Evolutionary conservation across 1,284 basidiomycete genomes (phyloP).

Genomic region (Cutaneotrichosporon cutaneum): DNA sequence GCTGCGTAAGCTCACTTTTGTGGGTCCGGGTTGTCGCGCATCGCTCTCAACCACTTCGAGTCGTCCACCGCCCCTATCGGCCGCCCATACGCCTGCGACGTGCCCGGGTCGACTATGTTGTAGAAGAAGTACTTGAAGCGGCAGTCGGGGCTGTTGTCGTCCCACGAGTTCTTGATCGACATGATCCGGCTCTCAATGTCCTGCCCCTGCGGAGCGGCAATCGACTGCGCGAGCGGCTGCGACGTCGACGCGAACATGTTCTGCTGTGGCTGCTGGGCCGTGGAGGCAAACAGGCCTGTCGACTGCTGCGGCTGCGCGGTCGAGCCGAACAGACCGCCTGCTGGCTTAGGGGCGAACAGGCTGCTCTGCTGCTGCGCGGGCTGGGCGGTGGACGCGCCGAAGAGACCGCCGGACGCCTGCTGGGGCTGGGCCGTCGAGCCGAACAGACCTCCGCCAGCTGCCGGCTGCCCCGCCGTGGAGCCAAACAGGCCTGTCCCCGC

Average conservation of each 20-base stretch:
- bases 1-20: slow-evolving; percentile 62
- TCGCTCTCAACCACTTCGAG: slow-evolving; percentile 73
- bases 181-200: slow-evolving; percentile 63
- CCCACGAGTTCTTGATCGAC: slow-evolving; percentile 69
- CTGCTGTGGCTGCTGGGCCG: slow-evolving; percentile 54
- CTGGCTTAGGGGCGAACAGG: slow-evolving; percentile 18
- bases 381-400: slow-evolving; percentile 48
- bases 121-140: slow-evolving; percentile 87
- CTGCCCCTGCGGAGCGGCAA: slow-evolving; percentile 52
- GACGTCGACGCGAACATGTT: slow-evolving; percentile 15
- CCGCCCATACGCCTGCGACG: slow-evolving; percentile 68
- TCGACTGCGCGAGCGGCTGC: slow-evolving; percentile 12
- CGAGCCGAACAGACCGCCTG: slow-evolving; percentile 12
- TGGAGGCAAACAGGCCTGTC: slow-evolving; percentile 55
- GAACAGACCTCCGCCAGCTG: slow-evolving; percentile 11
- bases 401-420: slow-evolving; percentile 38
- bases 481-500: slow-evolving; percentile 25
- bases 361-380: slow-evolving; percentile 3
- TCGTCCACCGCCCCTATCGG: slow-evolving; percentile 73
- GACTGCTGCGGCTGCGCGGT: slow-evolving; percentile 16
- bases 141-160: slow-evolving; percentile 66
- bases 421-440: slow-evolving; percentile 1
- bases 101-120: slow-evolving; percentile 74
- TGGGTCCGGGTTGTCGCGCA: slow-evolving; percentile 78
- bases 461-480: slow-evolving; percentile 11